These are phyloP conservation scores for Phaffomyces antillensis DNA, from an alignment of 805 yeast genomes.

Conservation along the genomic window DNA sequence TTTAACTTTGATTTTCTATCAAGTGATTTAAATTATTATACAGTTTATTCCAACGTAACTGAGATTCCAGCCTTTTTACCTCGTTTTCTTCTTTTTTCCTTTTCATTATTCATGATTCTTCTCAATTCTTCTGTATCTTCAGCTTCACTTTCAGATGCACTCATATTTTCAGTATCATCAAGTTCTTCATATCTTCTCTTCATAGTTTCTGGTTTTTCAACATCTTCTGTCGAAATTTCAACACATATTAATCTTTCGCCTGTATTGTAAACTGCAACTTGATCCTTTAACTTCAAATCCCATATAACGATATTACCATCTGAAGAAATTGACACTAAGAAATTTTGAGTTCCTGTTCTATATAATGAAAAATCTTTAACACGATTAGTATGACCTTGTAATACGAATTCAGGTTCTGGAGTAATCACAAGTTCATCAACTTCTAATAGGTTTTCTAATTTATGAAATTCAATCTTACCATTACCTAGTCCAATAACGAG, in stretches of 20 bases:
- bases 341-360: constrained; percentile 32
- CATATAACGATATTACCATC: constrained; percentile 93
- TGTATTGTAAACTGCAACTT: constrained; percentile 82
- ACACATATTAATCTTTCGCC: constrained; percentile 91
- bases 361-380: constrained; percentile 69
- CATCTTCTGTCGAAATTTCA: constrained; percentile 62
- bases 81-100: constrained; percentile 29
- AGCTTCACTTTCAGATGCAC: constrained; percentile 63
- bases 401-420: constrained; percentile 42
- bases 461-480: constrained; percentile 60
- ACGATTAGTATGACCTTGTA: constrained; percentile 80
- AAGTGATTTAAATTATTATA: no score
- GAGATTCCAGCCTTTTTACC: constrained; percentile 38
- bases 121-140: constrained; percentile 67
- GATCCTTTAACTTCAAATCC: constrained; percentile 65
- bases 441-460: constrained; percentile 29
- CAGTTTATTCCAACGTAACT: constrained; percentile 45
- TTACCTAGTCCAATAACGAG: constrained; percentile 62
- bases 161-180: constrained; percentile 29
- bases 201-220: constrained; percentile 69
- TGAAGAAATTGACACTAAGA: constrained; percentile 76
- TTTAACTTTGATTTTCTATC: no score
- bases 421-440: constrained; percentile 22
- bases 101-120: constrained; percentile 38
- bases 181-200: constrained; percentile 42